phyloP scores from a whole-genome alignment of 2,329 filamentous ascomycete genomes.

The Pseudocercospora vitis region DNA sequence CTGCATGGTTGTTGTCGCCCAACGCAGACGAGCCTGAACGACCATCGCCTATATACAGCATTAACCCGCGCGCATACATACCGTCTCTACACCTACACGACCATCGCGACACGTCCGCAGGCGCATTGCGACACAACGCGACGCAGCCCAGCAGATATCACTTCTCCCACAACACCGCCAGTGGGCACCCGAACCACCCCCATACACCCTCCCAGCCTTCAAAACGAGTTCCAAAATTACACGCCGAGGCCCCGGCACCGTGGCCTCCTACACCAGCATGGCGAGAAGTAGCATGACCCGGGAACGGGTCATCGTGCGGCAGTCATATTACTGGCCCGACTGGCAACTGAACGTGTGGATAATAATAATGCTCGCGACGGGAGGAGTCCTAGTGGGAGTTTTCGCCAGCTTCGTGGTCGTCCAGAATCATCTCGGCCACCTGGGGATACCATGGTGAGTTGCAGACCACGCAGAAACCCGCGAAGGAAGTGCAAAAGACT shows the following conservation, averaged over 20 bases:
- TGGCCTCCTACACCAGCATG: slow-evolving; percentile 27
- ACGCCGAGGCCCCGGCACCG: slow-evolving; percentile 7
- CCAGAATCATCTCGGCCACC: slow-evolving; percentile 53
- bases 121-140: slow-evolving; percentile 5
- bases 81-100: not conserved
- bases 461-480: slow-evolving; percentile 1
- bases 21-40: not conserved
- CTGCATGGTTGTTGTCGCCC: no score
- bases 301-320: slow-evolving; percentile 45
- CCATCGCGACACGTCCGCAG: not conserved
- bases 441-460: slow-evolving; percentile 61
- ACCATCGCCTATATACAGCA: slow-evolving; percentile 1
- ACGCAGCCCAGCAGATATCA: not conserved
- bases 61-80: not conserved
- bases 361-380: slow-evolving; percentile 60
- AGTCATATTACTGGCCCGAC: slow-evolving; percentile 65
- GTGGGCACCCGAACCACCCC: not conserved
- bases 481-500: not conserved
- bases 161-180: not conserved
- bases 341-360: slow-evolving; percentile 65
- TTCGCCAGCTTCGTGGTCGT: slow-evolving; percentile 61
- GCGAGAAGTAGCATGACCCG: slow-evolving; percentile 33
- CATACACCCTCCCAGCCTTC: not conserved
- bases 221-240: slow-evolving; percentile 7
- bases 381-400: slow-evolving; percentile 59